Evolutionary conservation across 352 stramenopile genomes (phyloP), one percentile per base, ranked within the genome.

Genomic region (Pythium insidiosum): DNA sequence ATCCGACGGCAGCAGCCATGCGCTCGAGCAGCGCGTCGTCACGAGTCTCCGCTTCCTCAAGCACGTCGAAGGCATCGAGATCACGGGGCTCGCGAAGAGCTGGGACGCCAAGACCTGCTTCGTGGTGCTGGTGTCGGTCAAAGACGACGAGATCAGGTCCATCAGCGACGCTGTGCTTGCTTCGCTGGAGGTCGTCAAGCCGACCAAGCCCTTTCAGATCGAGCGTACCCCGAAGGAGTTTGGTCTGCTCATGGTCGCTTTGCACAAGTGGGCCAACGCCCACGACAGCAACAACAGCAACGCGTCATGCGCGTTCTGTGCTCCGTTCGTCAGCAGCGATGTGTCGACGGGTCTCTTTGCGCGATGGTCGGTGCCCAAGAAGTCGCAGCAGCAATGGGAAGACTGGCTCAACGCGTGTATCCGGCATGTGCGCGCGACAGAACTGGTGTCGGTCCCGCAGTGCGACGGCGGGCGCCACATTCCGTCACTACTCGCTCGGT

Each of bases 181-280:
- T 0, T 37, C 20, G n/a, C 31, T 42, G 4, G 16, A 12, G 16
- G 43, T 50, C 15, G 21, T 42, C 5, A 20, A 18, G 31, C 31
- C 33, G 21, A 35, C 38, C 18, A 23, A 29, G 47, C 47, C 47
- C 15, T 55, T 55, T 33, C 47, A 55, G 39, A 48, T 55, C 39
- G 47, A 55, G 31, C 38, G 47, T 25, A 55, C 47, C n/a, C 31
- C 31, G 0, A 33, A 36, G 18, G 38, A 55, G 25, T n/a, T 55
- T 10, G 13, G 26, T 0, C 18, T 43, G 47, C 33, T 55, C 12
- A n/a, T 43, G 38, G 18, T 9, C 2, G 24, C 38, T 23, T 43
- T 55, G 30, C 38, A 24, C 24, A 26, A 55, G 3, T 48, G 31
- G 47, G 24, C 15, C 3, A 13, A 18, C 1, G 24, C 16, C 10